These are phyloP conservation scores for Colletotrichum liriopes DNA, from an alignment of 2,329 filamentous ascomycete genomes.

Conservation along the genomic window DNA sequence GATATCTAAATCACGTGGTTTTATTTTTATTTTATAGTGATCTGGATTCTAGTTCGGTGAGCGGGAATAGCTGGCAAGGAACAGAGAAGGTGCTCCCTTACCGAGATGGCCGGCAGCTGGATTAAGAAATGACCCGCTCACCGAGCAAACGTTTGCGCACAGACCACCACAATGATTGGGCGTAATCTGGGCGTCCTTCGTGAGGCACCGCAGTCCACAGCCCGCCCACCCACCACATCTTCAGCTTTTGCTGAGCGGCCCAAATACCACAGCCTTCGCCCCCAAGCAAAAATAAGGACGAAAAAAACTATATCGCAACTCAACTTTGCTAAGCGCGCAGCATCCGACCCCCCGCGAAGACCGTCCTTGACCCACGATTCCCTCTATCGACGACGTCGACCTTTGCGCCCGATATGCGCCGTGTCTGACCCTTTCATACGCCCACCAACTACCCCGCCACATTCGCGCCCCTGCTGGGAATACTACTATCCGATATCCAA, in stretches of 20 bases:
- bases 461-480: conserved; percentile 36
- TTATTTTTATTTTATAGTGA: neutral
- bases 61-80: too few species aligned
- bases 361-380: neutral
- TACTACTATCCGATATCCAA: conserved; percentile 26
- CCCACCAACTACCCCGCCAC: conserved; percentile 39
- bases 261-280: conserved; percentile 30
- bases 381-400: neutral
- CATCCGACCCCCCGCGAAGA: conserved; percentile 18
- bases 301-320: conserved; percentile 18
- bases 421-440: conserved; percentile 32
- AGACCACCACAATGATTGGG: conserved; percentile 27
- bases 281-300: conserved; percentile 18
- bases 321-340: conserved; percentile 4
- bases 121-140: conserved; percentile 18
- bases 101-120: conserved; percentile 4
- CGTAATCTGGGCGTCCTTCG: conserved; percentile 33
- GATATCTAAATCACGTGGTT: neutral
- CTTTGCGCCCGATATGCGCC: conserved; percentile 40
- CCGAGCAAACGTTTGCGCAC: conserved; percentile 5
- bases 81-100: neutral
- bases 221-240: conserved; percentile 42
- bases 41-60: neutral
- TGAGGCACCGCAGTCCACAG: conserved; percentile 40
- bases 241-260: conserved; percentile 42